These are phyloP conservation scores for Citrullus mucosospermus DNA, from an alignment of 306 rosid genomes.

Conservation along the genomic window DNA sequence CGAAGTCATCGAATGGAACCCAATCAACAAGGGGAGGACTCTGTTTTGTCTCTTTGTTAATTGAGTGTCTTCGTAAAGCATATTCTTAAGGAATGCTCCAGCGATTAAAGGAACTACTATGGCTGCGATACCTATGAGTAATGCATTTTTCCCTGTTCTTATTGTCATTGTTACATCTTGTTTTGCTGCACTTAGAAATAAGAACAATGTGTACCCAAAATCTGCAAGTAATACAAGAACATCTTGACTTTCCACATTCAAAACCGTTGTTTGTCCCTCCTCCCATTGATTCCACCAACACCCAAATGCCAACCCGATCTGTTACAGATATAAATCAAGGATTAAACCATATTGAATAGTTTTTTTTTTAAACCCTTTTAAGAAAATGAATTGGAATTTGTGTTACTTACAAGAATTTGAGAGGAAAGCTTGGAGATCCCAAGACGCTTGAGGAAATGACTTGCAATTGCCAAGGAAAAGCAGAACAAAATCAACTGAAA, in stretches of 20 bases:
- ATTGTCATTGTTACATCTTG: constrained; percentile 34
- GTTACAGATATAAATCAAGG: not conserved
- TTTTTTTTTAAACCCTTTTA: too few relatives aligned
- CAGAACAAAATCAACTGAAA: constrained; percentile 32
- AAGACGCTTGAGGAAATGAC: constrained; percentile 25
- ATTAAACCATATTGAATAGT: too few relatives aligned
- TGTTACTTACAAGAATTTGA: constrained; percentile 36
- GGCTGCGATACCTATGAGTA: constrained; percentile 17
- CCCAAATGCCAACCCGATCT: constrained; percentile 37
- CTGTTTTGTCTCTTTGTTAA: not conserved
- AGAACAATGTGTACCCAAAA: constrained; percentile 21
- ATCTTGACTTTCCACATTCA: constrained; percentile 29
- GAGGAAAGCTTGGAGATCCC: constrained; percentile 32
- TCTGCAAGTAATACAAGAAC: constrained; percentile 16
- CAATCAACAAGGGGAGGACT: not conserved
- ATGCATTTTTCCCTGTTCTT: constrained; percentile 25
- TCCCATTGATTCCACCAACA: constrained; percentile 5
- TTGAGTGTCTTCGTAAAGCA: not conserved
- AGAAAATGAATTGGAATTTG: not conserved
- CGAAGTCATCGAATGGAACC: not conserved
- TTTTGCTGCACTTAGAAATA: constrained; percentile 34
- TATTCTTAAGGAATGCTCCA: not conserved
- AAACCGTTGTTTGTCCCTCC: not conserved
- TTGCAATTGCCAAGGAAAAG: constrained; percentile 9
- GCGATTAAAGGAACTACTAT: not conserved